Percentiles rank a stretch among this genome's conserved stretches.
phyloP scores from a whole-genome alignment of 2,329 filamentous ascomycete species.

The Stagonosporopsis rhizophila region DNA sequence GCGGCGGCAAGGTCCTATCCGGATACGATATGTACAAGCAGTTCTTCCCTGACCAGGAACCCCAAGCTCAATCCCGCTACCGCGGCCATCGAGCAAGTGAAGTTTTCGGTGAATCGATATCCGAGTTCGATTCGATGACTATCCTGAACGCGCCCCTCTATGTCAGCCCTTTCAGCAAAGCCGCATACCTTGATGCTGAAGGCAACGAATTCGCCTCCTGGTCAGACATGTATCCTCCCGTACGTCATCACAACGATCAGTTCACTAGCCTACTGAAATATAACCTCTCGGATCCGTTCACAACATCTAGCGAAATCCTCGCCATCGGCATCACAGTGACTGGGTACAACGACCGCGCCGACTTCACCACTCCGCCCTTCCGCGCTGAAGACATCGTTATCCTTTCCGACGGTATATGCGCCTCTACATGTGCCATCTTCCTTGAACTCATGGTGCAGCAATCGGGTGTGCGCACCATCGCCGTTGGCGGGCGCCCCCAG shows the following conservation, averaged over 20 bases:
- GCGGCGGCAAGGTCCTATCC: constrained; percentile 59
- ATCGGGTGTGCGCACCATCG: constrained; percentile 51
- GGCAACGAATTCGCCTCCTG: constrained; percentile 43
- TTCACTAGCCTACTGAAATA: constrained; percentile 51
- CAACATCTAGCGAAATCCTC: constrained; percentile 39
- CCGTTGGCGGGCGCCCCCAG: constrained; percentile 53
- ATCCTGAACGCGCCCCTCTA: constrained; percentile 32
- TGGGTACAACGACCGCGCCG: constrained; percentile 36
- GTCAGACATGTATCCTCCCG: constrained; percentile 48
- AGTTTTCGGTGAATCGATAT: constrained; percentile 35
- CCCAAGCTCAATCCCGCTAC: constrained; percentile 56
- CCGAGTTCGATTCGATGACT: constrained; percentile 23
- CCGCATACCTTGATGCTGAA: constrained; percentile 35
- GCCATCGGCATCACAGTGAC: constrained; percentile 40
- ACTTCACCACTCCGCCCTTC: constrained; percentile 47
- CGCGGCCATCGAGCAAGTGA: constrained; percentile 51
- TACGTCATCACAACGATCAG: constrained; percentile 40
- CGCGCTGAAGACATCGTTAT: constrained; percentile 49
- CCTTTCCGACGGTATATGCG: constrained; percentile 55
- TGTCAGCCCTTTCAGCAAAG: constrained; percentile 47
- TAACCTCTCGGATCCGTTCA: constrained; percentile 48
- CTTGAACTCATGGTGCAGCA: constrained; percentile 56
- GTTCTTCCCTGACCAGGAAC: constrained; percentile 58
- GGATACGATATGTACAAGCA: constrained; percentile 59
- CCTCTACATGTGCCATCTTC: constrained; percentile 56